Percentiles rank a stretch among this genome's conserved stretches.
Conservation (phyloP, 768 basidiomycete species). For the Leccinum variicolor region DNA sequence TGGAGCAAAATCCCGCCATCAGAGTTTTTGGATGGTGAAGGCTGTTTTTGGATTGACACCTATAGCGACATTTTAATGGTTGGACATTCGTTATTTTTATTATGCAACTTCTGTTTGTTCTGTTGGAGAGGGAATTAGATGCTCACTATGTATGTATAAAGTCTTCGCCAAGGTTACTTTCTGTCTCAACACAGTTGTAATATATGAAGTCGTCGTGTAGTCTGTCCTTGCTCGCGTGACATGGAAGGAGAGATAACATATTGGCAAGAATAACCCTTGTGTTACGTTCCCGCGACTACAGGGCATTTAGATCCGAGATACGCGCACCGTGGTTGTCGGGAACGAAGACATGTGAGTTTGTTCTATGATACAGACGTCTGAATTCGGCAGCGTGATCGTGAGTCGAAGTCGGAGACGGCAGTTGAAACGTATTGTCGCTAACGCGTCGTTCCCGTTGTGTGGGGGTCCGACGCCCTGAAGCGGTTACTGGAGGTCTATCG, state of each 20-base stretch:
- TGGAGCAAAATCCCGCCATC: background rate
- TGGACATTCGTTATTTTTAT: background rate
- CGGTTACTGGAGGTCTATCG: too few relatives aligned
- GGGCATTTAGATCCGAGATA: background rate
- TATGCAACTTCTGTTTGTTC: background rate
- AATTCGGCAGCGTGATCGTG: background rate
- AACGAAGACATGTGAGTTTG: background rate
- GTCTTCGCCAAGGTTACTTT: background rate
- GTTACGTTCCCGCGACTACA: background rate
- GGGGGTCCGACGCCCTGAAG: background rate
- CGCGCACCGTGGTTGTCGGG: too few relatives aligned
- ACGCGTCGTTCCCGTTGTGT: background rate
- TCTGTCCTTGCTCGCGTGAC: background rate
- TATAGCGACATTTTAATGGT: background rate
- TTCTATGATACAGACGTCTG: background rate
- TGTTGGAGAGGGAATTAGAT: background rate
- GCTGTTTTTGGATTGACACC: background rate
- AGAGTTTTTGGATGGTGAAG: slow-evolving; percentile 28
- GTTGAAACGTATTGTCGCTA: too few relatives aligned
- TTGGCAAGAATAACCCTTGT: background rate
- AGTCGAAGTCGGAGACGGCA: background rate
- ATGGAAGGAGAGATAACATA: background rate
- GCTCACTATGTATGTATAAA: background rate
- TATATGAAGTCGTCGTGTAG: background rate
- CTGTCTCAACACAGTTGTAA: background rate